A percentile compares a stretch with the other conserved stretches of the same genome.
These are phyloP conservation scores for Bolboschoenoplectus hybrid DNA, from an alignment of 202 grass and related monocot species.

Conservation along the genomic window DNA sequence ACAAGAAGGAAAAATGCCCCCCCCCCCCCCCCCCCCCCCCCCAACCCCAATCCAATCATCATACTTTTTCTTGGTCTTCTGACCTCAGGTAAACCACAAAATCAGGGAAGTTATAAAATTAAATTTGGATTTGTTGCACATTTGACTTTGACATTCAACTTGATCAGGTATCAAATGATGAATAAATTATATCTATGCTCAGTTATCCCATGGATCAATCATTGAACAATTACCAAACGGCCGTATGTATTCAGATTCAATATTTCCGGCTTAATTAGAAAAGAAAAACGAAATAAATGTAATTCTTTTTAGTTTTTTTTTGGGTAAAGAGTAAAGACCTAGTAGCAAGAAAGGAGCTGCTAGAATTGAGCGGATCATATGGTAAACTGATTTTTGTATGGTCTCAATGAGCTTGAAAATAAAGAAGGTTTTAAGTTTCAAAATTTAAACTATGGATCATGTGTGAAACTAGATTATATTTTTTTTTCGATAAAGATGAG, in stretches of 20 bases:
- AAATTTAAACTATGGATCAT: too few relatives aligned
- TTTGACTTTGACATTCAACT: conserved; percentile 3
- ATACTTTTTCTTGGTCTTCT: conserved; percentile 19
- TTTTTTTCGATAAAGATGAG: too few relatives aligned
- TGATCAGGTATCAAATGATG: not conserved
- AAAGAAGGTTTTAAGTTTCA: too few relatives aligned
- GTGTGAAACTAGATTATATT: too few relatives aligned
- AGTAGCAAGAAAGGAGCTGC: not conserved
- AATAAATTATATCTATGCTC: not conserved
- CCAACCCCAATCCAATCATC: not conserved
- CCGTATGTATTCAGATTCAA: conserved; percentile 9
- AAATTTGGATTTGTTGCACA: not conserved
- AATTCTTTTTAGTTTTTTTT: not conserved
- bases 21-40: too few relatives aligned
- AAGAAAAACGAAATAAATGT: not conserved
- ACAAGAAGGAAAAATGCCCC: too few relatives aligned
- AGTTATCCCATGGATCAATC: conserved; percentile 10
- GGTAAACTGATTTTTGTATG: not conserved
- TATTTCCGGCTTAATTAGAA: not conserved
- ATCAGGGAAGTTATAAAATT: not conserved
- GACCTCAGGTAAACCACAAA: not conserved
- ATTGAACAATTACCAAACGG: not conserved
- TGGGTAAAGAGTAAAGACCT: not conserved
- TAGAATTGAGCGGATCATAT: not conserved
- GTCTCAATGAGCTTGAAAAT: too few relatives aligned